These are phyloP conservation scores for Ensete glaucum DNA, from an alignment of 176 grass and related monocot genomes.

Conservation along the genomic window DNA sequence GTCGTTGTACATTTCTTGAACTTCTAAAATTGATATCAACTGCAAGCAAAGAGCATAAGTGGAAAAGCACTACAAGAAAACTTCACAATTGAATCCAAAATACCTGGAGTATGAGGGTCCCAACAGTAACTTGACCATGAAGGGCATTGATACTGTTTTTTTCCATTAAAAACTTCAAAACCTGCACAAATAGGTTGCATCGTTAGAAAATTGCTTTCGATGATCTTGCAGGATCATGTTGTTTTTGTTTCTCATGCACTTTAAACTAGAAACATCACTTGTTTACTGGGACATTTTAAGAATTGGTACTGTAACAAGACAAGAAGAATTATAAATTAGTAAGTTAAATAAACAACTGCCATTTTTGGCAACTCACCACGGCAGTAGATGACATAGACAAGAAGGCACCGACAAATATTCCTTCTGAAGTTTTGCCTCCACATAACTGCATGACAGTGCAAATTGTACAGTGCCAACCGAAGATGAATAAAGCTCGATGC, in stretches of 20 bases:
- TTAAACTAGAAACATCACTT: not conserved
- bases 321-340: not conserved
- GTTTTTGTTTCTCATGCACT: too few species aligned
- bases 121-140: conserved; percentile 90
- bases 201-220: not conserved
- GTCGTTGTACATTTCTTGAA: too few species aligned
- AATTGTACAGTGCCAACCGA: not conserved
- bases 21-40: not conserved
- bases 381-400: conserved; percentile 99
- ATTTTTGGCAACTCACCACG: conserved; percentile 37
- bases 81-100: not conserved
- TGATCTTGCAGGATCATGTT: not conserved
- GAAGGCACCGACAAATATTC: conserved; percentile 88
- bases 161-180: conserved; percentile 99
- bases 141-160: conserved; percentile 89
- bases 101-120: conserved; percentile 94
- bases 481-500: not conserved
- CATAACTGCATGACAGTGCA: conserved; percentile 48
- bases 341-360: not conserved
- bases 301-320: not conserved
- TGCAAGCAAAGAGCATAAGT: not conserved
- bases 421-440: conserved; percentile 92
- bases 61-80: not conserved
- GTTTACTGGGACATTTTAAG: not conserved
- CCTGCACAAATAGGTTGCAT: conserved; percentile 26